phyloP scores from a whole-genome alignment of 768 basidiomycete species.

The Lactarius sanguifluus region DNA sequence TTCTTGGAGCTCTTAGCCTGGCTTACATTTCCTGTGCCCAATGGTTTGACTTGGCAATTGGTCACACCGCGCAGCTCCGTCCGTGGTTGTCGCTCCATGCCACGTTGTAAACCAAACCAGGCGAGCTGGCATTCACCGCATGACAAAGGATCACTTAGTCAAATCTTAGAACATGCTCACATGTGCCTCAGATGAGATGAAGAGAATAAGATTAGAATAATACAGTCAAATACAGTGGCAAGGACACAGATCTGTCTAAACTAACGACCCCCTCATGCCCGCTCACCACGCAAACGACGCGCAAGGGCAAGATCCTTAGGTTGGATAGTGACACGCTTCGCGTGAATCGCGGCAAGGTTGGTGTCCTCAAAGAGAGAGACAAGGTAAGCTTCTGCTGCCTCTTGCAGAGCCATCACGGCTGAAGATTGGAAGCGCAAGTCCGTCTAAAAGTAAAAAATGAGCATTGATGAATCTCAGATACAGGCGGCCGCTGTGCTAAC shows the following conservation, averaged over 20 bases:
- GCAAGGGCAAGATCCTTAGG: constrained; percentile 56
- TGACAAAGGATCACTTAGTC: not conserved
- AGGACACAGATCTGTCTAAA: constrained; percentile 8
- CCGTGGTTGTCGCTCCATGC: not conserved
- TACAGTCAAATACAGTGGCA: constrained; percentile 30
- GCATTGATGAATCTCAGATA: not conserved
- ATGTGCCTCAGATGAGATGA: not conserved
- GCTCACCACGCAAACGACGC: constrained; percentile 49
- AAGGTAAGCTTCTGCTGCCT: constrained; percentile 52
- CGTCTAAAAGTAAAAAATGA: constrained; percentile 37
- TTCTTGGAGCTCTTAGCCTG: not conserved
- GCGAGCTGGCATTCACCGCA: no score
- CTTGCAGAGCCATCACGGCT: constrained; percentile 61
- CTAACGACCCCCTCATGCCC: constrained; percentile 34
- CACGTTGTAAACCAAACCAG: not conserved
- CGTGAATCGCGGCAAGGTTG: constrained; percentile 54
- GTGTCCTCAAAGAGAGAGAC: constrained; percentile 48
- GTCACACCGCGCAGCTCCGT: not conserved
- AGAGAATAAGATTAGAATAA: constrained; percentile 29
- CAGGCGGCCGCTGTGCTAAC: constrained; percentile 30
- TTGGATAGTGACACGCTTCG: constrained; percentile 54
- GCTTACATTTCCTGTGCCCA: constrained; percentile 7
- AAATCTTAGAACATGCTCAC: not conserved
- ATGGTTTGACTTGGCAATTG: not conserved
- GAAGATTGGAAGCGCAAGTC: constrained; percentile 66